Conservation (phyloP, 352 stramenopile genomes). For the Phytopythium montanum region DNA sequence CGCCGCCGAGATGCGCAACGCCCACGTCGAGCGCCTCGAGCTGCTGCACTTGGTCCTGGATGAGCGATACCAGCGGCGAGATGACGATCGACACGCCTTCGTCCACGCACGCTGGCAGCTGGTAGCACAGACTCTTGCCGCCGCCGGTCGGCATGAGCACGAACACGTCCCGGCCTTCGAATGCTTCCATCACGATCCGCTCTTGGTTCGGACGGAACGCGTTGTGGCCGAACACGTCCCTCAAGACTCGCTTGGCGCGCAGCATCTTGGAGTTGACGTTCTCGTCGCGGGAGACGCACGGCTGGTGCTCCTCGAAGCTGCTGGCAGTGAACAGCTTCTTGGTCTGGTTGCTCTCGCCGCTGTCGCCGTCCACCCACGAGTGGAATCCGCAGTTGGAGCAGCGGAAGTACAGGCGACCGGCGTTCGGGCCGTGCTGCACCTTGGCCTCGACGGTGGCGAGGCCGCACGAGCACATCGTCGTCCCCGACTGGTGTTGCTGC, state of each 20-base stretch:
- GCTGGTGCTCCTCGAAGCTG: conserved; percentile 16
- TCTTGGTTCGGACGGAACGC: conserved; percentile 95
- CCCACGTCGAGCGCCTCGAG: conserved; percentile 92
- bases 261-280: conserved; percentile 63
- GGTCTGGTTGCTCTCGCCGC: conserved; percentile 11
- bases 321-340: conserved; percentile 7
- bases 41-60: conserved; percentile 99
- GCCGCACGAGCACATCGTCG: conserved; percentile 54
- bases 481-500: conserved; percentile 12
- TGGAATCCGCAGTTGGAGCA: conserved; percentile 76
- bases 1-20: conserved; percentile 80
- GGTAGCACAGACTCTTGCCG: conserved; percentile 99
- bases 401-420: conserved; percentile 60
- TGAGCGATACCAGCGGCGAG: conserved; percentile 97
- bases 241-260: conserved; percentile 63
- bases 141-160: conserved; percentile 99
- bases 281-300: conserved; percentile 43
- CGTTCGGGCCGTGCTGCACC: conserved; percentile 70
- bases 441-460: conserved; percentile 47
- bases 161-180: conserved; percentile 95
- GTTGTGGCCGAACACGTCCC: conserved; percentile 94
- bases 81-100: conserved; percentile 97
- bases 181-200: conserved; percentile 91
- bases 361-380: conserved; percentile 55
- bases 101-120: conserved; percentile 88